phyloP scores from a whole-genome alignment of 495 filamentous ascomycete species.

The Massariosphaeria phaeospora region DNA sequence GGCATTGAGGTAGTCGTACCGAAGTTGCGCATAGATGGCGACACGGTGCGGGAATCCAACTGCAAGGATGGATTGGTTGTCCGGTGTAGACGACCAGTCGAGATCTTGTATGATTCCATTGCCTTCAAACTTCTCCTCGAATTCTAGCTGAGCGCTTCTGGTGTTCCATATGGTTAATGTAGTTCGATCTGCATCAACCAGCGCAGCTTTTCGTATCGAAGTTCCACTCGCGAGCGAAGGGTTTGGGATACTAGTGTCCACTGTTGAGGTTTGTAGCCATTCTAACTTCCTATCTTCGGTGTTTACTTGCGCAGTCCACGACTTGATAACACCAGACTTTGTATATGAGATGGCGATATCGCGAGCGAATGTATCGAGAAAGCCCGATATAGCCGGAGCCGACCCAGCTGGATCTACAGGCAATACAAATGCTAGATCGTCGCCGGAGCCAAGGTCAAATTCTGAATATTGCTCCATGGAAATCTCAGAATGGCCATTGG shows the following conservation, averaged over 20 bases:
- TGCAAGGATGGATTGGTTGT: constrained; percentile 83
- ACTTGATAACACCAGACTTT: constrained; percentile 64
- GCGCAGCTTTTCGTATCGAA: constrained; percentile 78
- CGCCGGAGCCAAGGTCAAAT: constrained; percentile 66
- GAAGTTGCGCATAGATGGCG: constrained; percentile 79
- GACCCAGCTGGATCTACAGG: constrained; percentile 88
- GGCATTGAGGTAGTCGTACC: constrained; percentile 87
- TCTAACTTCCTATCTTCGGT: constrained; percentile 53
- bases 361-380: constrained; percentile 79
- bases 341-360: constrained; percentile 89
- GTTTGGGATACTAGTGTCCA: constrained; percentile 71
- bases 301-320: constrained; percentile 81
- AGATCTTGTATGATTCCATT: constrained; percentile 77
- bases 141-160: constrained; percentile 74
- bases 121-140: constrained; percentile 64
- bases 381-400: constrained; percentile 64
- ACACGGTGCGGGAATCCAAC: constrained; percentile 86
- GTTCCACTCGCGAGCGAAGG: constrained; percentile 79
- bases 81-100: constrained; percentile 92
- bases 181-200: constrained; percentile 69
- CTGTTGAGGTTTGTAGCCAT: constrained; percentile 79
- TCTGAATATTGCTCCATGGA: constrained; percentile 61
- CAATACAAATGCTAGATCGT: constrained; percentile 75
- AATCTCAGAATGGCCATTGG: constrained; percentile 32
- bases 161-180: constrained; percentile 90